These are phyloP conservation scores for Paxillus involutus DNA, from an alignment of 768 basidiomycete species.

Conservation along the genomic window DNA sequence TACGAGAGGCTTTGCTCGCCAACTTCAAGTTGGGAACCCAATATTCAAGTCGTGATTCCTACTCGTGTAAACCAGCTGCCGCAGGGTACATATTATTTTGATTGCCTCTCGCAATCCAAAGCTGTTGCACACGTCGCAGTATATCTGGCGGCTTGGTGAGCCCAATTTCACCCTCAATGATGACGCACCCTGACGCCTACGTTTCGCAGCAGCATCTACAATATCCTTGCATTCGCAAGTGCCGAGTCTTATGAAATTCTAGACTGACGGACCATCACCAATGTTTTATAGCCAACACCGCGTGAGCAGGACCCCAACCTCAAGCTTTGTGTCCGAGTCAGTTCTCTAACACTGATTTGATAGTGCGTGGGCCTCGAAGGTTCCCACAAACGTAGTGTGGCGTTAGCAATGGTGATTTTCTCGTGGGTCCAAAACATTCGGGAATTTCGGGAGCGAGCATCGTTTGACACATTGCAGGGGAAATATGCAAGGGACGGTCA, in stretches of 20 bases:
- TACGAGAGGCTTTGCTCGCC: no score
- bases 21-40: no score
- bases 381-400: slow-evolving; percentile 71
- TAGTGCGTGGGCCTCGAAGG: slow-evolving; percentile 62
- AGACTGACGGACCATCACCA: neutral
- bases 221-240: slow-evolving; percentile 69
- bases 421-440: slow-evolving; percentile 39
- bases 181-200: neutral
- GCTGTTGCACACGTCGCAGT: slow-evolving; percentile 72
- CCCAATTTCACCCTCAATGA: neutral
- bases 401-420: slow-evolving; percentile 67
- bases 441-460: neutral
- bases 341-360: slow-evolving; percentile 3
- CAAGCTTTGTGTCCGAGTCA: neutral
- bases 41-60: no score
- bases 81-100: slow-evolving; percentile 68
- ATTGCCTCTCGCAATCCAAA: slow-evolving; percentile 59
- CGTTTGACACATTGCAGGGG: slow-evolving; percentile 39
- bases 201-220: slow-evolving; percentile 60
- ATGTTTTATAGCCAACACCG: slow-evolving; percentile 49
- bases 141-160: slow-evolving; percentile 67
- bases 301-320: slow-evolving; percentile 36
- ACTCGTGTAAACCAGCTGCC: slow-evolving; percentile 36
- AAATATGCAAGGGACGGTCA: slow-evolving; percentile 75
- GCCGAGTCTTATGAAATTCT: neutral